These are phyloP conservation scores for Dioszegia crocea DNA, from an alignment of 768 basidiomycete genomes.

Conservation along the genomic window DNA sequence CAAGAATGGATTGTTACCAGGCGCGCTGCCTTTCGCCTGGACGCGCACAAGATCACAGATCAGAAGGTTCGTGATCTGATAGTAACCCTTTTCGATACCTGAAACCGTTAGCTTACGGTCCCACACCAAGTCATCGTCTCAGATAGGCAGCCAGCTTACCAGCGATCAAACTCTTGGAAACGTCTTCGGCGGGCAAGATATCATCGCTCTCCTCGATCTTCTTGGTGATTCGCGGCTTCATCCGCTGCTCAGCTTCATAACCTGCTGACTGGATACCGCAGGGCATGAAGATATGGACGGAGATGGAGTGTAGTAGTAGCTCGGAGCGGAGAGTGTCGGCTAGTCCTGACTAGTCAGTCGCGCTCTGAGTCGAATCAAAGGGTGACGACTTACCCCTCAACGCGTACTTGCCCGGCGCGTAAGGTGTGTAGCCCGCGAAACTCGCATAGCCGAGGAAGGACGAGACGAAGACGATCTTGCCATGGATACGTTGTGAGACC, in stretches of 20 bases:
- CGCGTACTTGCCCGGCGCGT: slow-evolving; percentile 80
- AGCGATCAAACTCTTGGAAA: slow-evolving; percentile 59
- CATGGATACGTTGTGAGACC: slow-evolving; percentile 56
- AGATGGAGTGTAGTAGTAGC: slow-evolving; percentile 69
- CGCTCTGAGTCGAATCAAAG: background rate
- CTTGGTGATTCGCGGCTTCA: slow-evolving; percentile 69
- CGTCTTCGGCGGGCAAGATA: slow-evolving; percentile 61
- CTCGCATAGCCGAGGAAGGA: slow-evolving; percentile 71
- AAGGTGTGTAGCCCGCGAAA: slow-evolving; percentile 72
- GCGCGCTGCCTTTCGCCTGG: slow-evolving; percentile 62
- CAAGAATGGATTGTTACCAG: slow-evolving; percentile 59
- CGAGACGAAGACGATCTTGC: slow-evolving; percentile 72
- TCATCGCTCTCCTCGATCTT: slow-evolving; percentile 73
- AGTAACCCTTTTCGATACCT: slow-evolving; percentile 68
- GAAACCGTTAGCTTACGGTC: background rate
- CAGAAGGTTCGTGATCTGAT: slow-evolving; percentile 71
- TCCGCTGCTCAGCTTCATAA: slow-evolving; percentile 67
- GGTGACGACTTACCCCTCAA: slow-evolving; percentile 60
- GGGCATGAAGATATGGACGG: slow-evolving; percentile 77
- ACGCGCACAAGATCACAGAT: slow-evolving; percentile 65
- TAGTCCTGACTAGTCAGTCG: slow-evolving; percentile 57
- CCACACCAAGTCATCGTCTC: background rate
- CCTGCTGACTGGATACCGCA: slow-evolving; percentile 75
- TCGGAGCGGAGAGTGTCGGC: slow-evolving; percentile 80
- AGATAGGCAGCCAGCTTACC: slow-evolving; percentile 51